phyloP scores from a whole-genome alignment of 768 basidiomycete genomes.

The Leucocoprinus birnbaumii region DNA sequence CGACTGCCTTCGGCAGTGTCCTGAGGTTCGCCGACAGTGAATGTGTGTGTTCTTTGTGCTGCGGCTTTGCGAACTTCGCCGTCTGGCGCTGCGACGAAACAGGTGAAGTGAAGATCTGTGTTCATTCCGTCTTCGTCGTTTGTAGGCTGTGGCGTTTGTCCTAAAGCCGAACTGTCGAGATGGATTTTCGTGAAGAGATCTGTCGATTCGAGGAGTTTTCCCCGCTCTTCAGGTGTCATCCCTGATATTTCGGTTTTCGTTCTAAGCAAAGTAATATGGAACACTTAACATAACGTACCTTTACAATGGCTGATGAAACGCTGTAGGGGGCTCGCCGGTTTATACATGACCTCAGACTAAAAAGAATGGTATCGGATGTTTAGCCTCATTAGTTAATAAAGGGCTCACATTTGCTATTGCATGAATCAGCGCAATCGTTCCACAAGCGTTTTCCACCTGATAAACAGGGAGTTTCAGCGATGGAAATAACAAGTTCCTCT shows the following conservation, averaged over 20 bases:
- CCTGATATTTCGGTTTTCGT: constrained; percentile 35
- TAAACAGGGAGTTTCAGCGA: neutral
- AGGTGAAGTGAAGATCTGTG: constrained; percentile 83
- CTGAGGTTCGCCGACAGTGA: neutral
- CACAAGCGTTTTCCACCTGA: constrained; percentile 82
- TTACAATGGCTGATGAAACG: constrained; percentile 64
- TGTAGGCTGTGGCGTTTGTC: constrained; percentile 57
- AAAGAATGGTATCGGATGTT: neutral
- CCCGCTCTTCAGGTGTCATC: constrained; percentile 71
- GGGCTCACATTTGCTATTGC: constrained; percentile 72
- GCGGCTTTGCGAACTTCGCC: constrained; percentile 29
- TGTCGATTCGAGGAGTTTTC: constrained; percentile 71
- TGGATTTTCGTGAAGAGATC: constrained; percentile 79
- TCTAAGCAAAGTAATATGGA: neutral
- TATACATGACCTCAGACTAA: constrained; percentile 58
- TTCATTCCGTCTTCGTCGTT: constrained; percentile 42
- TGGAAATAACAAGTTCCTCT: neutral
- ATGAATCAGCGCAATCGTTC: constrained; percentile 85
- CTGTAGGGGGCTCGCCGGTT: constrained; percentile 56
- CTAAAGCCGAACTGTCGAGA: constrained; percentile 59
- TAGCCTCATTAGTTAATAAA: neutral
- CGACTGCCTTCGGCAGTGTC: constrained; percentile 13
- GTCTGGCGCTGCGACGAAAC: constrained; percentile 72
- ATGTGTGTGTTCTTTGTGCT: neutral
- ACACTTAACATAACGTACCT: constrained; percentile 31